A percentile compares a stretch with the other conserved stretches of the same genome.
Conservation (phyloP, 768 basidiomycete species). For the Ramaria rubella region DNA sequence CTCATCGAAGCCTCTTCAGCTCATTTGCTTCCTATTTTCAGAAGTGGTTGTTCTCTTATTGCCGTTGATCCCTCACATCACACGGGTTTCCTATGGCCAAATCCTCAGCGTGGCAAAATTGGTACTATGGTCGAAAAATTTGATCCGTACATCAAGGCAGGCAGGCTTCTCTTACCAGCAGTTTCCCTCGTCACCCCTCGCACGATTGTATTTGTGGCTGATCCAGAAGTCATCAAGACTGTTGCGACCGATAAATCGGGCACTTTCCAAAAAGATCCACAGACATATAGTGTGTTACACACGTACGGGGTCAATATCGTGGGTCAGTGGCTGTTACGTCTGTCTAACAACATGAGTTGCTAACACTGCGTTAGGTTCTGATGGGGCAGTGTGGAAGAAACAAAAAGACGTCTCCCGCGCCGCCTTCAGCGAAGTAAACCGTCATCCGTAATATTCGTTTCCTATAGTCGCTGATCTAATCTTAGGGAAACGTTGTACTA, state of each 20-base stretch:
- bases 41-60: conserved; percentile 2
- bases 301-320: conserved; percentile 41
- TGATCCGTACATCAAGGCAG: conserved; percentile 2
- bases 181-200: conserved; percentile 8
- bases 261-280: conserved; percentile 8
- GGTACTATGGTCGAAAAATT: conserved; percentile 1
- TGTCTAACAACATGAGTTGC: background rate
- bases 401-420: conserved; percentile 40
- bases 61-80: conserved; percentile 11
- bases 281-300: conserved; percentile 34
- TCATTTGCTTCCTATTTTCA: background rate
- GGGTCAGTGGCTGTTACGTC: background rate
- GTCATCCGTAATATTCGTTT: background rate
- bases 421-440: conserved; percentile 43
- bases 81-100: conserved; percentile 6
- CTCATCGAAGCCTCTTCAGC: background rate
- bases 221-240: conserved; percentile 6
- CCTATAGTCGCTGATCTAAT: background rate
- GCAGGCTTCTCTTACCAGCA: background rate
- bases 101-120: conserved; percentile 7
- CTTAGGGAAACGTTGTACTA: conserved; percentile 40
- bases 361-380: conserved; percentile 24
- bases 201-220: conserved; percentile 8
- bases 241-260: conserved; percentile 1
- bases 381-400: conserved; percentile 42